Percentiles rank a stretch among this genome's conserved stretches.
phyloP scores from a whole-genome alignment of 2,329 filamentous ascomycete genomes.

The Pleochaeta shiraiana region DNA sequence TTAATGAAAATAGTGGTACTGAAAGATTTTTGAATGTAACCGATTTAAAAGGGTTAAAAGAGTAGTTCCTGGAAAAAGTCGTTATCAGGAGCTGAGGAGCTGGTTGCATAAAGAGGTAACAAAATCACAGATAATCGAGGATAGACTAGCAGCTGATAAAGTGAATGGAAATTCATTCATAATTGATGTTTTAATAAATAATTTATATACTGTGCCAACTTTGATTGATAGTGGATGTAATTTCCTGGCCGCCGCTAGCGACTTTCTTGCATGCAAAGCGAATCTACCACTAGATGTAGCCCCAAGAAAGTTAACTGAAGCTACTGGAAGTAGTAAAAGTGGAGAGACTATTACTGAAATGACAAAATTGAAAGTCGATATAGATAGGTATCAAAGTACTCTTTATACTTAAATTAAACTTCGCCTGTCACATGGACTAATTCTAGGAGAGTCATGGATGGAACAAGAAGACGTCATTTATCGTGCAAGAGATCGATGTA shows the following conservation, averaged over 20 bases:
- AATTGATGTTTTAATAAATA: not conserved
- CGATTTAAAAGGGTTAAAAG: no score
- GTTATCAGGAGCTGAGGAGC: not conserved
- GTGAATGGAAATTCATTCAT: not conserved
- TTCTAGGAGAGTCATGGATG: not conserved
- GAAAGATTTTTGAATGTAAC: no score
- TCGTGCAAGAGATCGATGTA: not conserved
- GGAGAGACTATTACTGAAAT: not conserved
- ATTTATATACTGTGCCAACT: not conserved
- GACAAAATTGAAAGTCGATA: not conserved
- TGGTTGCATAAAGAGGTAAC: not conserved
- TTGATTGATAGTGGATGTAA: constrained; percentile 2
- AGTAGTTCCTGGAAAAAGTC: not conserved
- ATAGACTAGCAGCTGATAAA: not conserved
- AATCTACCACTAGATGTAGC: not conserved
- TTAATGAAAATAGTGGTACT: no score
- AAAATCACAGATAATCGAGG: not conserved
- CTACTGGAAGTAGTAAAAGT: not conserved
- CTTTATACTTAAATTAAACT: not conserved
- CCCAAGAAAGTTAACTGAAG: not conserved
- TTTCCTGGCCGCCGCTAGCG: not conserved
- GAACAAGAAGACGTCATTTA: not conserved
- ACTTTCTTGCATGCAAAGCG: not conserved
- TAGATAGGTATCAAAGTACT: not conserved
- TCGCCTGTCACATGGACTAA: not conserved